Evolutionary conservation across 352 stramenopile genomes (phyloP).

Genomic region (Phytophthora capsici): DNA sequence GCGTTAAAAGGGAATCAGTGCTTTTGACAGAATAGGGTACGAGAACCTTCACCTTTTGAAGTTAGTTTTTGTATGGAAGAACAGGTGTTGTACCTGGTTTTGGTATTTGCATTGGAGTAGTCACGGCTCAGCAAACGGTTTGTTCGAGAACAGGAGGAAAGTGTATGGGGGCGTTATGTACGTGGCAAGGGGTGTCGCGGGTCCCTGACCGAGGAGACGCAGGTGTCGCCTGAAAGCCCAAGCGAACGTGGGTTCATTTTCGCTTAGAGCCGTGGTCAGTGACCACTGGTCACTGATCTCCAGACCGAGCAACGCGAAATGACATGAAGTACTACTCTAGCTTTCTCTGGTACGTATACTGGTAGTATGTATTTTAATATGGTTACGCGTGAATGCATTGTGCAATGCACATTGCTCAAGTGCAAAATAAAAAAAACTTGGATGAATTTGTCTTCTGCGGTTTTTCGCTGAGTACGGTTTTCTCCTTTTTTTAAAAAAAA

Average conservation of each 20-base stretch:
- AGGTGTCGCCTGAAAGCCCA: background rate
- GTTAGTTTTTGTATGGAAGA: constrained; percentile 1
- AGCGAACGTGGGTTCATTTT: constrained; percentile 3
- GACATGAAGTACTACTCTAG: too few relatives aligned
- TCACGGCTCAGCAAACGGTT: background rate
- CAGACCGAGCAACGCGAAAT: background rate
- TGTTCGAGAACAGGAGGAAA: constrained; percentile 9
- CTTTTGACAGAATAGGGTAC: background rate
- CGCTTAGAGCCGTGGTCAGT: background rate
- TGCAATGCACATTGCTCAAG: too few relatives aligned
- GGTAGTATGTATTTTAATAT: too few relatives aligned
- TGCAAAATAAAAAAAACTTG: too few relatives aligned
- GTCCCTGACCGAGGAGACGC: background rate
- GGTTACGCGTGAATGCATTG: too few relatives aligned
- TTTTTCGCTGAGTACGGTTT: too few relatives aligned
- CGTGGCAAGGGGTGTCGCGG: background rate
- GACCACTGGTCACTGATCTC: background rate
- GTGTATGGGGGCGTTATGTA: constrained; percentile 3
- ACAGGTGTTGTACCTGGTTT: background rate
- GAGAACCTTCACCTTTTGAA: too few relatives aligned
- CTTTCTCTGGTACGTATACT: too few relatives aligned
- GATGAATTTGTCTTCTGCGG: too few relatives aligned
- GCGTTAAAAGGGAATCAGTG: constrained; percentile 9
- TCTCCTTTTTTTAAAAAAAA: too few relatives aligned
- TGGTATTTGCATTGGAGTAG: background rate